phyloP scores from a whole-genome alignment of 1,284 basidiomycete genomes.

The Puccinia triticina region DNA sequence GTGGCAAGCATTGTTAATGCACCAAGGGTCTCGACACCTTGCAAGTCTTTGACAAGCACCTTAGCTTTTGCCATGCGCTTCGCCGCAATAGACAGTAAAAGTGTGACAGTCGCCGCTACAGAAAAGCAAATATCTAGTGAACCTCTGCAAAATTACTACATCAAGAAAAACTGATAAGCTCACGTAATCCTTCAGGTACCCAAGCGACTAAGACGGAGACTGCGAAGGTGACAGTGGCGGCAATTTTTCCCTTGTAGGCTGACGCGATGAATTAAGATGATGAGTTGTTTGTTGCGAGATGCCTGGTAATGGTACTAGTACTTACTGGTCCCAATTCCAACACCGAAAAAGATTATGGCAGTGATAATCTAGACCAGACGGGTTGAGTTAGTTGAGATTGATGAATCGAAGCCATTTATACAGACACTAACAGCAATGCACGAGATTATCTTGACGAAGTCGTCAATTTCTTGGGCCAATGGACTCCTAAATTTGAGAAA shows the following conservation, averaged over 20 bases:
- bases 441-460: conserved; percentile 64
- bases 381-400: background rate
- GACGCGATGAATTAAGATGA: conserved; percentile 53
- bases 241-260: conserved; percentile 68
- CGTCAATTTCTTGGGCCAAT: conserved; percentile 68
- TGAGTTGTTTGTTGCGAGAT: background rate
- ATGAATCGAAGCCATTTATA: too few relatives aligned
- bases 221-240: conserved; percentile 70
- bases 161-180: background rate
- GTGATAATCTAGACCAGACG: conserved; percentile 62
- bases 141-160: conserved; percentile 59
- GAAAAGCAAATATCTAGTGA: background rate
- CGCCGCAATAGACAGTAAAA: conserved; percentile 71
- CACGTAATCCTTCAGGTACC: conserved; percentile 64
- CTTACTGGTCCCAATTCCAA: conserved; percentile 66
- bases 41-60: conserved; percentile 71
- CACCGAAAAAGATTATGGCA: conserved; percentile 69
- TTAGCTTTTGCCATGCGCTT: conserved; percentile 73
- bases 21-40: conserved; percentile 72
- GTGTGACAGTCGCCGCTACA: conserved; percentile 68
- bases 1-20: conserved; percentile 67
- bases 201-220: conserved; percentile 74
- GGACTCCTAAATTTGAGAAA: conserved; percentile 62
- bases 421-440: conserved; percentile 62
- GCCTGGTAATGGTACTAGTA: background rate